phyloP scores from a whole-genome alignment of 2,329 filamentous ascomycete species.

The Sporothrix mexicana region DNA sequence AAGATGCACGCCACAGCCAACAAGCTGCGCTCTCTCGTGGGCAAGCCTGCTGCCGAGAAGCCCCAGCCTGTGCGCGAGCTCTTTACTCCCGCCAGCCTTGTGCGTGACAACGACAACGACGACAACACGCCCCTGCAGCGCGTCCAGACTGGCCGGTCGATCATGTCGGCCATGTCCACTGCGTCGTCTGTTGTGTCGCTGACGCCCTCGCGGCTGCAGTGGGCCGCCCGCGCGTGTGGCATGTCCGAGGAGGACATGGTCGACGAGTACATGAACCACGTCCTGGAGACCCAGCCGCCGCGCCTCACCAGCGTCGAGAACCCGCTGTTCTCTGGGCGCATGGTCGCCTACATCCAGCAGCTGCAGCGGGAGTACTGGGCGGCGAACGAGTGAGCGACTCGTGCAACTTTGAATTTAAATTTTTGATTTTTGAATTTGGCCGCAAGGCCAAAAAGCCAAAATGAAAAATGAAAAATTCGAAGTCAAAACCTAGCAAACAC shows the following conservation, averaged over 20 bases:
- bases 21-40: background rate
- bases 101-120: background rate
- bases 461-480: background rate
- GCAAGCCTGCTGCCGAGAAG: background rate
- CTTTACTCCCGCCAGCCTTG: background rate
- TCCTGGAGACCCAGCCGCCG: background rate
- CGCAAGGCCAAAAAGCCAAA: background rate
- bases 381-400: too few species aligned
- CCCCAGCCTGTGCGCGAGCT: background rate
- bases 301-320: background rate
- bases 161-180: background rate
- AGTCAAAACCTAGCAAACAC: background rate
- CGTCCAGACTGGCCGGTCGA: background rate
- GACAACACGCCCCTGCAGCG: background rate
- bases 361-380: background rate
- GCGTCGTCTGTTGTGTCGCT: background rate
- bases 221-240: background rate
- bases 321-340: background rate
- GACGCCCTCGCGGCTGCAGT: background rate
- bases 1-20: too few species aligned
- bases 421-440: too few species aligned
- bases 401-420: too few species aligned
- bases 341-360: slow-evolving; percentile 1
- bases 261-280: background rate
- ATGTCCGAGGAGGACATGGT: background rate